These are phyloP conservation scores for Ceratocystis destructans DNA, from an alignment of 2,329 filamentous ascomycete species.

Conservation along the genomic window DNA sequence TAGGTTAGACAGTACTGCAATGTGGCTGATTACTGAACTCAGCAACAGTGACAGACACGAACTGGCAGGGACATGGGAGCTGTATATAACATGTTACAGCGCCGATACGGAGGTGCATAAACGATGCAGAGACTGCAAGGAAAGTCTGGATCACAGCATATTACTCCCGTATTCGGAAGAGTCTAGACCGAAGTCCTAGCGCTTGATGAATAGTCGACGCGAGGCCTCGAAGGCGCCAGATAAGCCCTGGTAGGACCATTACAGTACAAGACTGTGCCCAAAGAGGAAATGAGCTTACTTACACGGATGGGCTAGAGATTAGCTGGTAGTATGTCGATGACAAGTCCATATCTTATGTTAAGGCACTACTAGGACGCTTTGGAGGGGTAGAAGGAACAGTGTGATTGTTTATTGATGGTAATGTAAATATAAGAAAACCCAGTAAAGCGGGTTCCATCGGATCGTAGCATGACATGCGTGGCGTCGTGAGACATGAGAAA, in stretches of 20 bases:
- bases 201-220: neutral
- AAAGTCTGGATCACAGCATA: neutral
- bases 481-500: conserved; percentile 5
- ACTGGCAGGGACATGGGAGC: neutral
- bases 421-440: neutral
- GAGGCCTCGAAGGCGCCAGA: too few relatives aligned
- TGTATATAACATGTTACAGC: neutral
- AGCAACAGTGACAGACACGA: neutral
- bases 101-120: neutral
- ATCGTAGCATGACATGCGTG: neutral
- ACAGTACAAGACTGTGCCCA: neutral
- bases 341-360: neutral
- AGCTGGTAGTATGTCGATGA: neutral
- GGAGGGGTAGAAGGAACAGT: neutral
- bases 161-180: neutral
- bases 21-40: neutral
- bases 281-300: neutral
- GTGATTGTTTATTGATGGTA: neutral
- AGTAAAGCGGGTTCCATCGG: neutral
- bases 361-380: neutral
- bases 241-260: neutral
- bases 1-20: neutral
- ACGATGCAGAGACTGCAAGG: neutral
- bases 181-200: neutral
- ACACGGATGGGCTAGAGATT: neutral